Conservation (phyloP, 176 grass and related monocot species). For the Eleusine indica region DNA sequence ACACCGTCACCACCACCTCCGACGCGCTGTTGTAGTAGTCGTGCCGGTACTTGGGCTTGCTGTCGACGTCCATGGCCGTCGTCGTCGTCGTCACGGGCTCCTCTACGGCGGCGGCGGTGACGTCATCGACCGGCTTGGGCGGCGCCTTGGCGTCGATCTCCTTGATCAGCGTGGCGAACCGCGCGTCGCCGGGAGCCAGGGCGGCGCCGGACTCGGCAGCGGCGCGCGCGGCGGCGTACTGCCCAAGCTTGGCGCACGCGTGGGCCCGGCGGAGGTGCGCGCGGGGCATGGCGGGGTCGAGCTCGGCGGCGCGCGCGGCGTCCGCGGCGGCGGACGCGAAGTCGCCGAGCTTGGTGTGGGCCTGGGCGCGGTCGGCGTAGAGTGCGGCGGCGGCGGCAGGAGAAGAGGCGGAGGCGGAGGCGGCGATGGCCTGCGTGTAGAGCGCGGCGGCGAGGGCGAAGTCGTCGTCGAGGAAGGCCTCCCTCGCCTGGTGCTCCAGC, state of each 20-base stretch:
- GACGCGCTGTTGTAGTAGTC: slow-evolving; percentile 33
- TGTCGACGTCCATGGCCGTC: background rate
- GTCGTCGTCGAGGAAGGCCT: slow-evolving; percentile 58
- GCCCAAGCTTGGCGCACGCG: slow-evolving; percentile 61
- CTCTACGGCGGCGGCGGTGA: background rate
- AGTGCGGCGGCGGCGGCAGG: slow-evolving; percentile 30
- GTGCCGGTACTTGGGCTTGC: slow-evolving; percentile 26
- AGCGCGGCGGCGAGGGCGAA: slow-evolving; percentile 52
- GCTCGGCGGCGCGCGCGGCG: slow-evolving; percentile 17
- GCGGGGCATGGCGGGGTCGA: slow-evolving; percentile 24
- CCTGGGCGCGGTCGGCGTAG: slow-evolving; percentile 53
- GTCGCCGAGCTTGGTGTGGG: slow-evolving; percentile 51
- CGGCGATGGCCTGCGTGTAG: slow-evolving; percentile 53
- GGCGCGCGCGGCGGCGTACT: slow-evolving; percentile 57
- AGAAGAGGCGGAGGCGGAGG: background rate
- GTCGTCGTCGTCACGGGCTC: background rate
- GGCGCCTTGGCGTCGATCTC: slow-evolving; percentile 33
- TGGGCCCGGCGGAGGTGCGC: slow-evolving; percentile 21
- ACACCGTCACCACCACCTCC: slow-evolving; percentile 37
- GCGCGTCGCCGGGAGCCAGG: slow-evolving; percentile 47
- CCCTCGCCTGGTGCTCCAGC: slow-evolving; percentile 56
- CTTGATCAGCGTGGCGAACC: slow-evolving; percentile 21
- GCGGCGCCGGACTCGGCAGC: slow-evolving; percentile 51
- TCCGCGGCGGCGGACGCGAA: slow-evolving; percentile 38
- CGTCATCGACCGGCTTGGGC: background rate